Percentiles rank a stretch among this genome's conserved stretches.
Evolutionary conservation across 495 filamentous ascomycete genomes (phyloP).

Genomic region (Cetradonia linearis): DNA sequence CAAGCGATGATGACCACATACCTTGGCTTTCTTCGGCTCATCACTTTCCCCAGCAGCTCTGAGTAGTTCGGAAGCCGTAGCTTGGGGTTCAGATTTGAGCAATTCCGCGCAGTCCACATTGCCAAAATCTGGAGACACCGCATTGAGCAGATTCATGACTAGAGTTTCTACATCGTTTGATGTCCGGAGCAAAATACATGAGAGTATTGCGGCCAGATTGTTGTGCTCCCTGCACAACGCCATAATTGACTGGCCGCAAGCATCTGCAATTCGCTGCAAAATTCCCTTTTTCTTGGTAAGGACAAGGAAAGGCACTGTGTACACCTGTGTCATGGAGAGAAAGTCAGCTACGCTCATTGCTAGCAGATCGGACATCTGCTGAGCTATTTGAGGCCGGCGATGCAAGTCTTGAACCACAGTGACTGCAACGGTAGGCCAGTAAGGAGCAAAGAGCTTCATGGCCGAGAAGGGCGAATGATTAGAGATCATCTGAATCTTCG

Average conservation of each 20-base stretch:
- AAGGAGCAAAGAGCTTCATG: constrained; percentile 65
- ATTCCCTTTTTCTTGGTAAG: constrained; percentile 66
- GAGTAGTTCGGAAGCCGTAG: constrained; percentile 70
- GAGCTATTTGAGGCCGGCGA: constrained; percentile 67
- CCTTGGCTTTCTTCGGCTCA: constrained; percentile 47
- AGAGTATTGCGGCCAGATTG: constrained; percentile 70
- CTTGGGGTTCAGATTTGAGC: constrained; percentile 63
- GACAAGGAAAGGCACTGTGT: constrained; percentile 79
- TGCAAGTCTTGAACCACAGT: constrained; percentile 71
- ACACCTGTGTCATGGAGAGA: constrained; percentile 62
- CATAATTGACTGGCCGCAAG: constrained; percentile 49
- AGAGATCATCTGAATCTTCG: constrained; percentile 54
- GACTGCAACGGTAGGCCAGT: constrained; percentile 74
- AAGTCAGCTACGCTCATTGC: constrained; percentile 62
- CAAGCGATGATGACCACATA: constrained; percentile 30
- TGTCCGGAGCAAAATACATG: constrained; percentile 66
- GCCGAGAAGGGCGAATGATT: constrained; percentile 48
- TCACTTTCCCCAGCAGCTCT: constrained; percentile 66
- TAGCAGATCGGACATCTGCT: constrained; percentile 69
- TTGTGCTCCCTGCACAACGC: constrained; percentile 50
- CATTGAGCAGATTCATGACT: constrained; percentile 56
- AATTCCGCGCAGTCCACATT: constrained; percentile 55
- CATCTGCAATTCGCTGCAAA: constrained; percentile 68
- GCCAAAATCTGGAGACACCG: constrained; percentile 58
- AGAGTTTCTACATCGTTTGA: constrained; percentile 52